Evolutionary conservation across 352 stramenopile genomes (phyloP).

Genomic region (Globisporangium megalacanthum): DNA sequence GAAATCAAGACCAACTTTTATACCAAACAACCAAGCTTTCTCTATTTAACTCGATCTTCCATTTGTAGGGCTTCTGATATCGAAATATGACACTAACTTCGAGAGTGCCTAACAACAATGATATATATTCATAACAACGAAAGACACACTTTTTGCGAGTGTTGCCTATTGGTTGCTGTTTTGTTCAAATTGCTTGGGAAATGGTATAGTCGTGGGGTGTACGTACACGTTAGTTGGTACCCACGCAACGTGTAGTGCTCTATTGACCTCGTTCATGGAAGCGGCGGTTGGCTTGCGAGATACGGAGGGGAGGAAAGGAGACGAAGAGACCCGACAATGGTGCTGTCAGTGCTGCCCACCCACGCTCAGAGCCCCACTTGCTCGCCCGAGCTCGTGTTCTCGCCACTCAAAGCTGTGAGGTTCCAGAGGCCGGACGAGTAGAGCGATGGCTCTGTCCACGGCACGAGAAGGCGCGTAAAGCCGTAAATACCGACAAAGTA

Average conservation of each 20-base stretch:
- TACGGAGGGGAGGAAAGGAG: background rate
- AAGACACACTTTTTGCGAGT: no score
- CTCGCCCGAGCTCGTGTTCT: conserved; percentile 18
- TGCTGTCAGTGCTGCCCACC: background rate
- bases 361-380: conserved; percentile 27
- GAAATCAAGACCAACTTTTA: no score
- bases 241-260: background rate
- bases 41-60: no score
- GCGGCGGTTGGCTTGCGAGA: background rate
- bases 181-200: no score
- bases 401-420: conserved; percentile 44
- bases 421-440: conserved; percentile 84
- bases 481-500: conserved; percentile 84
- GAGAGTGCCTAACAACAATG: no score
- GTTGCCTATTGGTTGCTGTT: no score
- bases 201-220: background rate
- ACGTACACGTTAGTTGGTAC: background rate
- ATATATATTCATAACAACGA: no score
- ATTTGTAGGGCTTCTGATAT: no score
- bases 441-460: conserved; percentile 70
- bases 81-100: no score
- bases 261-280: background rate
- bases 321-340: no score
- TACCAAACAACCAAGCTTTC: no score
- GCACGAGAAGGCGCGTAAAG: conserved; percentile 71